A percentile compares a stretch with the other conserved stretches of the same genome.
Evolutionary conservation across 2,329 filamentous ascomycete species (phyloP).

Genomic region (Phialemoniopsis sp.): DNA sequence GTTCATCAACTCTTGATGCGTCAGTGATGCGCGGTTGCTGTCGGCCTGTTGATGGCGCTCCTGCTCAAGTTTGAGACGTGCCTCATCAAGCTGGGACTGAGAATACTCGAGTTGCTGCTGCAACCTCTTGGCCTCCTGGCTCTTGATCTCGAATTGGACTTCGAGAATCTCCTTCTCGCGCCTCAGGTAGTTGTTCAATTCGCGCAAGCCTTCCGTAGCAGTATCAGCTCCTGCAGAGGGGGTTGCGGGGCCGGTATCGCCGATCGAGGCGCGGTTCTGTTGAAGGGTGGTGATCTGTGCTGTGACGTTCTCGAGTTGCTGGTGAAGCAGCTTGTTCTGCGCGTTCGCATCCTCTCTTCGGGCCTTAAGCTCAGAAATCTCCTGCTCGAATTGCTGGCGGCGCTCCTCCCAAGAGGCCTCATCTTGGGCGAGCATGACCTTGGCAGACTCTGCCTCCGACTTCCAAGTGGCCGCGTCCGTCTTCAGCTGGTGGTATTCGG

Average conservation of each 20-base stretch:
- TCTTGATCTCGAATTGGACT: constrained; percentile 88
- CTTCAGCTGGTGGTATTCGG: constrained; percentile 78
- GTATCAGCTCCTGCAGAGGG: constrained; percentile 49
- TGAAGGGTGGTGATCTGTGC: constrained; percentile 77
- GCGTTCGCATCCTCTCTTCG: constrained; percentile 79
- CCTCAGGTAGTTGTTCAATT: constrained; percentile 86
- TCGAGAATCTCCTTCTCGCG: constrained; percentile 97
- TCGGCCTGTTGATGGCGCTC: constrained; percentile 77
- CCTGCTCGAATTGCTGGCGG: constrained; percentile 74
- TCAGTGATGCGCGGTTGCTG: constrained; percentile 66
- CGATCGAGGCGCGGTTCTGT: constrained; percentile 59
- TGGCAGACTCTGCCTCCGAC: constrained; percentile 82
- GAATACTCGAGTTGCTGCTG: constrained; percentile 87
- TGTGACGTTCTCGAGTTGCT: constrained; percentile 81
- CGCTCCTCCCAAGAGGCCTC: constrained; percentile 87
- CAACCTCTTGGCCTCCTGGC: constrained; percentile 81
- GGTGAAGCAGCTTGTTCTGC: constrained; percentile 87
- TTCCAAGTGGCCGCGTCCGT: constrained; percentile 70
- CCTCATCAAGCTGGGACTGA: constrained; percentile 84
- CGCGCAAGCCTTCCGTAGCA: constrained; percentile 73
- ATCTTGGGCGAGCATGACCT: constrained; percentile 71
- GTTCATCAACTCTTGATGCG: constrained; percentile 86
- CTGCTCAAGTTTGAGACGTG: constrained; percentile 83
- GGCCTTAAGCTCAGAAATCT: constrained; percentile 73
- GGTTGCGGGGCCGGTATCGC: constrained; percentile 47